Conservation (phyloP, 345 rosid species). For the Murraya koenigii region DNA sequence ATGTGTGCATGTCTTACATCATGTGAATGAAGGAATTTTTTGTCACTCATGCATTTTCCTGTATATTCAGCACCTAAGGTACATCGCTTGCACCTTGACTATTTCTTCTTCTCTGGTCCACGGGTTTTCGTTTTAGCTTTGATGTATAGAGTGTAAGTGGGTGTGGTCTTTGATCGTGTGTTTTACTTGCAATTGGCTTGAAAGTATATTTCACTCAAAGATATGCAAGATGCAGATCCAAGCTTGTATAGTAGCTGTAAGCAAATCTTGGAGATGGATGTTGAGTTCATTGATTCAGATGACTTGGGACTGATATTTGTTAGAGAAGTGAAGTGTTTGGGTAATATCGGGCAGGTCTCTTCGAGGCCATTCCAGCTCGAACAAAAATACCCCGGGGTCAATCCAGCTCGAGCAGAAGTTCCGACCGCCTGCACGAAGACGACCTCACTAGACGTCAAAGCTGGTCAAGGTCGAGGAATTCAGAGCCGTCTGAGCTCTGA, state of each 20-base stretch:
- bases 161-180: constrained; percentile 77
- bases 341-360: no score
- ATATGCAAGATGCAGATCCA: constrained; percentile 79
- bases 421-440: no score
- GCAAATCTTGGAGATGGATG: constrained; percentile 87
- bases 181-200: constrained; percentile 82
- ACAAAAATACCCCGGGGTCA: no score
- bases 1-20: neutral
- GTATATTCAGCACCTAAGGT: constrained; percentile 78
- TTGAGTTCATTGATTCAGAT: constrained; percentile 69
- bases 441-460: no score
- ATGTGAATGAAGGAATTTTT: constrained; percentile 9
- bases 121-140: constrained; percentile 85
- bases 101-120: constrained; percentile 82
- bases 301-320: constrained; percentile 77
- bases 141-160: constrained; percentile 92
- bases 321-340: constrained; percentile 78
- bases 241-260: constrained; percentile 74
- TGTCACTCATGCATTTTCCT: constrained; percentile 32
- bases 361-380: no score
- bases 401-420: no score
- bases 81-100: constrained; percentile 77
- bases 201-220: constrained; percentile 55
- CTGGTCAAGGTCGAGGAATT: no score
- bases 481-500: no score